Evolutionary conservation across 331 rosid genomes (phyloP).

Genomic region (Pyracantha coccinea): DNA sequence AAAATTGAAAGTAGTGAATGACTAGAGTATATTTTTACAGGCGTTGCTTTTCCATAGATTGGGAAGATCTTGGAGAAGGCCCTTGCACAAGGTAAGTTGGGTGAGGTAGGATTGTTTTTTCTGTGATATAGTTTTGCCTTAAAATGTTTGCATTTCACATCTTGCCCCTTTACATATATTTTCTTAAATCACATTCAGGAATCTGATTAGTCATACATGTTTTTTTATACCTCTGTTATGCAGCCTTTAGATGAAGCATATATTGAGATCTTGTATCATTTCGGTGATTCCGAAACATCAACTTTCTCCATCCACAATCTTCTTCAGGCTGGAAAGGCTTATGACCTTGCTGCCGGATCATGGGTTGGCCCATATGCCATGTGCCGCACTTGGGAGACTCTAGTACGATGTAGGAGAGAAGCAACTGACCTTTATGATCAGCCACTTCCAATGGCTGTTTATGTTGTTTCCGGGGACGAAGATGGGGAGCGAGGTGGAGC

Average conservation of each 20-base stretch:
- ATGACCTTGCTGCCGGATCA: slow-evolving; percentile 85
- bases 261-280: slow-evolving; percentile 52
- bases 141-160: neutral
- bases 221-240: slow-evolving; percentile 7
- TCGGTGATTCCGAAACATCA: slow-evolving; percentile 76
- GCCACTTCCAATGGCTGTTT: slow-evolving; percentile 83
- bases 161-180: neutral
- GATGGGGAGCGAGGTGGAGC: slow-evolving; percentile 99
- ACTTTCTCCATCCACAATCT: slow-evolving; percentile 83
- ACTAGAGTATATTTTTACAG: slow-evolving; percentile 29
- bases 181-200: neutral
- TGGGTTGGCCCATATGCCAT: slow-evolving; percentile 99
- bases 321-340: slow-evolving; percentile 77
- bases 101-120: slow-evolving; percentile 11
- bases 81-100: slow-evolving; percentile 52
- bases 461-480: slow-evolving; percentile 95
- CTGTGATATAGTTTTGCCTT: neutral
- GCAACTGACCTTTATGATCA: slow-evolving; percentile 35
- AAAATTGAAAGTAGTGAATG: neutral
- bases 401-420: slow-evolving; percentile 48
- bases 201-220: neutral
- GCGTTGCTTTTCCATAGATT: slow-evolving; percentile 76
- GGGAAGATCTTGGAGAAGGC: slow-evolving; percentile 86
- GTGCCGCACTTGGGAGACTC: slow-evolving; percentile 95
- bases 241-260: slow-evolving; percentile 68